Evolutionary conservation across 208 protist genomes (phyloP).

Genomic region (Trypanosomatidae sp.): DNA sequence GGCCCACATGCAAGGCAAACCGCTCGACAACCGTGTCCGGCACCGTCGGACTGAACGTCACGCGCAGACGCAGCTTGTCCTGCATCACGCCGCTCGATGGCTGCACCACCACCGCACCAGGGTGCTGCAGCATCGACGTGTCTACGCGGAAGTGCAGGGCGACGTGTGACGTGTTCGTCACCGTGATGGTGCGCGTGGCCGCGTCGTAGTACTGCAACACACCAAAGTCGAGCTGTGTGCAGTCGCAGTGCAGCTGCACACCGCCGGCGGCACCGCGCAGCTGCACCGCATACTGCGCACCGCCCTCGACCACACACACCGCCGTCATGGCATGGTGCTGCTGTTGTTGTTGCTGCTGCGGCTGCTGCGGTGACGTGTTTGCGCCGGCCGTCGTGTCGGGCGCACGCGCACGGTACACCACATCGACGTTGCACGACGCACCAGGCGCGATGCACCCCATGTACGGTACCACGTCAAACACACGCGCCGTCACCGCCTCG

Average conservation of each 20-base stretch:
- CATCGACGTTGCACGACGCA: constrained; percentile 58
- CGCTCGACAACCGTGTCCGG: constrained; percentile 77
- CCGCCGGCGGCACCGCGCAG: constrained; percentile 64
- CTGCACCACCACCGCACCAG: constrained; percentile 46
- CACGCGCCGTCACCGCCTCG: constrained; percentile 6
- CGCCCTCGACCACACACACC: constrained; percentile 85
- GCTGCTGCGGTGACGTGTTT: too few relatives aligned
- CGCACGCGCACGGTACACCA: constrained; percentile 72
- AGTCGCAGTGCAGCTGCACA: constrained; percentile 77
- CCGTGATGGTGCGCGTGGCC: constrained; percentile 51
- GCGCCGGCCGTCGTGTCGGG: too few relatives aligned
- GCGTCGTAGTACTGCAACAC: constrained; percentile 57
- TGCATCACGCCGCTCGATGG: constrained; percentile 60
- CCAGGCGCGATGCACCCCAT: constrained; percentile 79
- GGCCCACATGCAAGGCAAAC: constrained; percentile 81
- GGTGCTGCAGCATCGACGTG: constrained; percentile 20
- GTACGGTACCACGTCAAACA: constrained; percentile 93
- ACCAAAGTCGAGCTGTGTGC: constrained; percentile 85
- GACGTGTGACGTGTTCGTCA: constrained; percentile 88
- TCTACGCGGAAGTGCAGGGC: constrained; percentile 70
- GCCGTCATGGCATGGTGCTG: constrained; percentile 34
- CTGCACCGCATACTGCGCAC: constrained; percentile 76
- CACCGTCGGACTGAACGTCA: constrained; percentile 69
- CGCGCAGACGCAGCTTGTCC: constrained; percentile 51
- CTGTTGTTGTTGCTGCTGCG: too few relatives aligned